Evolutionary conservation across 2,329 filamentous ascomycete genomes (phyloP).

Genomic region (Penicillium sclerotiorum): DNA sequence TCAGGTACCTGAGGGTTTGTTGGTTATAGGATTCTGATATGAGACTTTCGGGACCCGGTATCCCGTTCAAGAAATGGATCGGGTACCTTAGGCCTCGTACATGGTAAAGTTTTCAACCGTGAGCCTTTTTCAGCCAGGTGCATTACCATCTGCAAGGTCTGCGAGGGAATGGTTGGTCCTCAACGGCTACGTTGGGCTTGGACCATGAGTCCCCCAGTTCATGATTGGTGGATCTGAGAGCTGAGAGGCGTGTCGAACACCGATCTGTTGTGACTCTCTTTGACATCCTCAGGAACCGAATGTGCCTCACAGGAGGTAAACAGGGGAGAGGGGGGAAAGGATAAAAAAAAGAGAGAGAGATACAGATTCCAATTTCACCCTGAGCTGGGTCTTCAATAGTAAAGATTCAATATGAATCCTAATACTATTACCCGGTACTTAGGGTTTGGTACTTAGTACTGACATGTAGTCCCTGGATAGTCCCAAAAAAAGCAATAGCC

Average conservation of each 20-base stretch:
- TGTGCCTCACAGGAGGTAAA: no score
- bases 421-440: no score
- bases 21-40: no score
- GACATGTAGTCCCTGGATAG: no score
- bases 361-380: no score
- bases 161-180: constrained; percentile 16
- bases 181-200: constrained; percentile 14
- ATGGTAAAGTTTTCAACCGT: constrained; percentile 19
- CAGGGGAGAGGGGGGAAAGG: not conserved
- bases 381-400: no score
- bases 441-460: no score
- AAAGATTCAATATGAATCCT: no score
- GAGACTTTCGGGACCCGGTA: no score
- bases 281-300: constrained; percentile 22
- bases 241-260: constrained; percentile 2
- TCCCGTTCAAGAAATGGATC: not conserved
- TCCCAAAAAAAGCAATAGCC: constrained; percentile 5
- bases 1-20: no score
- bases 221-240: constrained; percentile 16
- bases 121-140: constrained; percentile 28
- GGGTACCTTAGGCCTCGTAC: no score
- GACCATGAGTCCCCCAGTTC: not conserved
- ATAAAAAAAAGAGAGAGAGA: not conserved
- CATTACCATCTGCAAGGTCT: constrained; percentile 18
- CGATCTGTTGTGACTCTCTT: constrained; percentile 12